phyloP scores from a whole-genome alignment of 805 yeast species.

The Kodamaea leandrae region DNA sequence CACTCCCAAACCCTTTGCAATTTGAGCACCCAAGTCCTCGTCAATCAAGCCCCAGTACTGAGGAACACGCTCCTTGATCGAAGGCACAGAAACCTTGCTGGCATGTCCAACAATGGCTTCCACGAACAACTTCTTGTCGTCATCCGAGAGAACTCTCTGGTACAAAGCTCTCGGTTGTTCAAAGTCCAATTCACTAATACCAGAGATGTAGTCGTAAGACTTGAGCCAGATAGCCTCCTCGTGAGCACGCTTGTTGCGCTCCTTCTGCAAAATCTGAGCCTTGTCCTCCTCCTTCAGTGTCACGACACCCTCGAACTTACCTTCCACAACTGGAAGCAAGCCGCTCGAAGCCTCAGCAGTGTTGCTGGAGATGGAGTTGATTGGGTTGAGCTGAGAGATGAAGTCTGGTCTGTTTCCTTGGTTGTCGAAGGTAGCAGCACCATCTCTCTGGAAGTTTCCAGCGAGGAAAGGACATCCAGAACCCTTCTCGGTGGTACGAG shows the following conservation, averaged over 20 bases:
- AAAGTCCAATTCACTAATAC: conserved; percentile 42
- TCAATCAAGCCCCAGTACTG: conserved; percentile 43
- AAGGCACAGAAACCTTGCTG: conserved; percentile 24
- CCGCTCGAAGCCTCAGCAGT: conserved; percentile 19
- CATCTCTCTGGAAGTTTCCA: conserved; percentile 26
- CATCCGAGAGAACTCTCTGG: conserved; percentile 35
- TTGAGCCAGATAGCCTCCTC: conserved; percentile 37
- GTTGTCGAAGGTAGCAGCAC: conserved; percentile 17
- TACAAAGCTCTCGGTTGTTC: conserved; percentile 48
- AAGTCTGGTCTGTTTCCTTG: conserved; percentile 53
- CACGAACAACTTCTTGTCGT: conserved; percentile 31
- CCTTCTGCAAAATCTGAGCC: conserved; percentile 27
- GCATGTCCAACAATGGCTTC: conserved; percentile 42
- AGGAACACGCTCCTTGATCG: conserved; percentile 36
- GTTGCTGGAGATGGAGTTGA: conserved; percentile 23
- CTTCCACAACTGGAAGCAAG: conserved; percentile 19
- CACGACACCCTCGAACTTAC: conserved; percentile 34
- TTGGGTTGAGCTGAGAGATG: conserved; percentile 41
- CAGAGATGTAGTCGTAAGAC: conserved; percentile 37
- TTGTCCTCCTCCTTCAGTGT: conserved; percentile 23
- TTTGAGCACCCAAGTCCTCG: conserved; percentile 35
- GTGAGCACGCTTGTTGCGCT: conserved; percentile 29
- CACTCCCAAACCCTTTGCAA: conserved; percentile 43
- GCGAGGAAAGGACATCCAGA: conserved; percentile 28
- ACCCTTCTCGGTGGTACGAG: conserved; percentile 26